These are phyloP conservation scores for Klebsormidium nitens DNA, from an alignment of 139 green algal genomes.

Conservation along the genomic window DNA sequence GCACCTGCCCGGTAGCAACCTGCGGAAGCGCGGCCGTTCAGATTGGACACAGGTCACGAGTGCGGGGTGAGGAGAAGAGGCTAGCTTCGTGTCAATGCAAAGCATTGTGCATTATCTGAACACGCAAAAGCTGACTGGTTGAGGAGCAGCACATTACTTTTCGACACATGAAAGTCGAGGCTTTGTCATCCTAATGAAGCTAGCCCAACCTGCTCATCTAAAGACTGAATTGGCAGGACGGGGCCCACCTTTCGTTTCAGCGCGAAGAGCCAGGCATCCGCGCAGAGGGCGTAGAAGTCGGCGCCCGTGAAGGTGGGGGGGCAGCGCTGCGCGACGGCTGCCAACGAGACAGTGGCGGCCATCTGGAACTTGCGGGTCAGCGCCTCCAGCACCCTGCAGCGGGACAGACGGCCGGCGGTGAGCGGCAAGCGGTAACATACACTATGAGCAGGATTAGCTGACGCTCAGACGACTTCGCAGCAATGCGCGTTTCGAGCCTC, in stretches of 20 bases:
- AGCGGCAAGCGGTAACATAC: too few relatives aligned
- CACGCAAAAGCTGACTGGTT: not conserved
- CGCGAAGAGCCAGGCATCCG: constrained; percentile 84
- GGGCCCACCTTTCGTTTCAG: constrained; percentile 24
- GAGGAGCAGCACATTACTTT: not conserved
- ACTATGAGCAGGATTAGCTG: too few relatives aligned
- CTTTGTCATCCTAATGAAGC: not conserved
- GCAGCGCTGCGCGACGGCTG: constrained; percentile 49
- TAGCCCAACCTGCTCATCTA: not conserved
- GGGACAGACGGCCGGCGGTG: too few relatives aligned
- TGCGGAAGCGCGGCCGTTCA: too few relatives aligned
- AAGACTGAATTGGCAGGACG: not conserved
- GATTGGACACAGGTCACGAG: too few relatives aligned
- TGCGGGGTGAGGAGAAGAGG: not conserved
- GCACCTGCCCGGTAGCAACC: too few relatives aligned
- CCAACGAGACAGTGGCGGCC: constrained; percentile 58
- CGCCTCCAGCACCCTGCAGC: constrained; percentile 59
- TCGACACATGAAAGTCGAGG: not conserved
- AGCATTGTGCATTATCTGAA: not conserved
- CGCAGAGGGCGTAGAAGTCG: constrained; percentile 89
- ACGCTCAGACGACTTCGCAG: too few relatives aligned
- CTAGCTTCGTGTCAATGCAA: not conserved
- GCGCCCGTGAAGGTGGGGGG: constrained; percentile 69
- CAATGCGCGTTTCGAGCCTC: too few relatives aligned
- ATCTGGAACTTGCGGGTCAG: constrained; percentile 85